Conservation (phyloP, 2,329 filamentous ascomycete genomes). For the Diaporthe ilicicola region DNA sequence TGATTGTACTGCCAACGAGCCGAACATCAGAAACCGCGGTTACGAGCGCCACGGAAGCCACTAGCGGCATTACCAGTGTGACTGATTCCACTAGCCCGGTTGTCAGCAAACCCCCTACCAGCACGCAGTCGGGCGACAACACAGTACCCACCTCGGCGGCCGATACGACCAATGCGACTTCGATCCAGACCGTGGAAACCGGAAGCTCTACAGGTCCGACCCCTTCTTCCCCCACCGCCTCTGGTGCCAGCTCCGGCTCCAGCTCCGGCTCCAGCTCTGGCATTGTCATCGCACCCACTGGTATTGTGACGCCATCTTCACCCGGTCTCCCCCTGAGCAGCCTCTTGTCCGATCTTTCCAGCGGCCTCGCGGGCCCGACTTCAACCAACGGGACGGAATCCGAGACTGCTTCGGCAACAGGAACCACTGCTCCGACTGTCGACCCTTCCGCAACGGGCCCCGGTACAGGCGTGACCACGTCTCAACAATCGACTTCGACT, state of each 20-base stretch:
- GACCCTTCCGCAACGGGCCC: conserved; percentile 28
- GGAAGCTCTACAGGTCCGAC: neutral
- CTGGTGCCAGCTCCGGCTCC: neutral
- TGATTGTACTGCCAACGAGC: conserved; percentile 10
- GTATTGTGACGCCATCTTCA: conserved; percentile 39
- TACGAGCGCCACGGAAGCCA: neutral
- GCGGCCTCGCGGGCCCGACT: conserved; percentile 18
- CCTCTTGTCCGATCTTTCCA: conserved; percentile 34
- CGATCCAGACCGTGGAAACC: neutral
- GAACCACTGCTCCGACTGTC: conserved; percentile 30
- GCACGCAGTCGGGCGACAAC: conserved; percentile 16
- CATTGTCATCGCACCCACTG: conserved; percentile 44
- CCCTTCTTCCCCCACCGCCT: too few relatives aligned
- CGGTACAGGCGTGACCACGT: conserved; percentile 8
- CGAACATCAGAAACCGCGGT: too few relatives aligned
- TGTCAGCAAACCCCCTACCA: neutral
- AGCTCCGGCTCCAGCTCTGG: conserved; percentile 33
- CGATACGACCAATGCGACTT: conserved; percentile 17
- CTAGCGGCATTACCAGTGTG: neutral
- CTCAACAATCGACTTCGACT: neutral
- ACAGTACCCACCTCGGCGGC: conserved; percentile 9
- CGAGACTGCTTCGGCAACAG: neutral
- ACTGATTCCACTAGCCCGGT: neutral
- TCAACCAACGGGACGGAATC: conserved; percentile 32
- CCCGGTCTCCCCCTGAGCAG: conserved; percentile 33